Percentiles rank a stretch among this genome's conserved stretches.
These are phyloP conservation scores for Gaeumannomyces sp. DNA, from an alignment of 2,329 filamentous ascomycete species.

Conservation along the genomic window DNA sequence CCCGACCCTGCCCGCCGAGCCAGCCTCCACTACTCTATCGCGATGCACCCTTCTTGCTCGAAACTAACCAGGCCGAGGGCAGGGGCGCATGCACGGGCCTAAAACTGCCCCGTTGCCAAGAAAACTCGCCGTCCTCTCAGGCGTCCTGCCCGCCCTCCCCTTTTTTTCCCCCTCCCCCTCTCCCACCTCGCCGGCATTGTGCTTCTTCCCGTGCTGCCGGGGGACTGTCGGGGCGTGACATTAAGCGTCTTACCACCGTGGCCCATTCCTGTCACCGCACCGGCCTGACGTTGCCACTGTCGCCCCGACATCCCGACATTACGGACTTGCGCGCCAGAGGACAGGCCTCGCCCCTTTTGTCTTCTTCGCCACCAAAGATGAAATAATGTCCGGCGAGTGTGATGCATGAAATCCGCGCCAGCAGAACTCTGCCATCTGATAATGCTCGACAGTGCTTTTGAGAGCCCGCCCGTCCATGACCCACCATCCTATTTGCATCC, in stretches of 20 bases:
- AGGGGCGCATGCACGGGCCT: background rate
- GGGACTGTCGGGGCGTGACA: background rate
- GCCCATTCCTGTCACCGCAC: background rate
- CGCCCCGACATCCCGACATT: background rate
- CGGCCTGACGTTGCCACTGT: background rate
- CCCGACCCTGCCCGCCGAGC: background rate
- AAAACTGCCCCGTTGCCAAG: background rate
- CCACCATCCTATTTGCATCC: background rate
- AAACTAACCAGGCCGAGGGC: too few relatives aligned
- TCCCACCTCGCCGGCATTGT: slow-evolving; percentile 1
- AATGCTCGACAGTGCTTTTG: background rate
- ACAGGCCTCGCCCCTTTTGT: background rate
- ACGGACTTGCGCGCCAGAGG: background rate
- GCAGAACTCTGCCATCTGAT: too few relatives aligned
- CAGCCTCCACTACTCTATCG: background rate
- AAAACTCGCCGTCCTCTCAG: background rate
- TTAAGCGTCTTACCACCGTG: slow-evolving; percentile 1
- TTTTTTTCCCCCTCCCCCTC: slow-evolving; percentile 1
- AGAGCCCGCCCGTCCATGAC: background rate
- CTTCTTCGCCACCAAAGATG: background rate
- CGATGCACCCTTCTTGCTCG: background rate
- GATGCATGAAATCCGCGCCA: background rate
- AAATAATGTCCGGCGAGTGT: background rate
- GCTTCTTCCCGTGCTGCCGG: background rate
- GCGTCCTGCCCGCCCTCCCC: background rate